Evolutionary conservation across 768 basidiomycete species (phyloP), one percentile per base, ranked within the genome.

Genomic region (Suillus subalutaceus): DNA sequence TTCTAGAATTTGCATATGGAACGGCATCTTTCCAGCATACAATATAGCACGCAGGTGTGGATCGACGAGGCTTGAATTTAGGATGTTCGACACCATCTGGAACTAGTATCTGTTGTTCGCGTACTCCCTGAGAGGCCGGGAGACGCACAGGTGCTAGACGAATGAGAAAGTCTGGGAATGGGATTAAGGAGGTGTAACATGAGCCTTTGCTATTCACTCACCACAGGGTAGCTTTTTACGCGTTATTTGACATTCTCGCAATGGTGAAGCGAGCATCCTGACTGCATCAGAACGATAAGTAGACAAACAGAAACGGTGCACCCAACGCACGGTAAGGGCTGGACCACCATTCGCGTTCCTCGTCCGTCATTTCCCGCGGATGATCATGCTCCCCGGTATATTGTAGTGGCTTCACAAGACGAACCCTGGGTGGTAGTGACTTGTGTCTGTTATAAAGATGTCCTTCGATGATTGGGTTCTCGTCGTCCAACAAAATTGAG

Each of bases 71-170:
- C 57, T 82, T 85, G 73, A 85, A 91, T 68, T 84, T 83, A 30
- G 86, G 82, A 72, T 93, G 89, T 68, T 90, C 84, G 20, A 93
- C 73, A 16, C 90, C 90, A 69, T 90, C 88, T 13, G 85, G 84
- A n/a, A 85, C 67, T 37, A 84, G 67, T 7, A 70, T 72, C 41
- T 70, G 71, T 18, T 23, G 44, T 32, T 80, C 66, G 20, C 82
- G 71, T 15, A 72, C 69, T 12, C 74, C 65, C 30, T 72, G 72
- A 44, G 71, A 38, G 13, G 68, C 32, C n/a, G 85, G 79, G 15
- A 85, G 48, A n/a, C 80, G 80, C 69, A 87, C 75, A 16, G 82
- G 75, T 10, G 83, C 82, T 55, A 92, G 75, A 60, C 90, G 88
- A 50, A 92, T 75, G 62, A 93, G 78, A 69, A 93, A 85, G 71